A percentile compares a stretch with the other conserved stretches of the same genome.
These are phyloP conservation scores for Maudiozyma saulgeensis DNA, from an alignment of 805 yeast genomes.

Conservation along the genomic window DNA sequence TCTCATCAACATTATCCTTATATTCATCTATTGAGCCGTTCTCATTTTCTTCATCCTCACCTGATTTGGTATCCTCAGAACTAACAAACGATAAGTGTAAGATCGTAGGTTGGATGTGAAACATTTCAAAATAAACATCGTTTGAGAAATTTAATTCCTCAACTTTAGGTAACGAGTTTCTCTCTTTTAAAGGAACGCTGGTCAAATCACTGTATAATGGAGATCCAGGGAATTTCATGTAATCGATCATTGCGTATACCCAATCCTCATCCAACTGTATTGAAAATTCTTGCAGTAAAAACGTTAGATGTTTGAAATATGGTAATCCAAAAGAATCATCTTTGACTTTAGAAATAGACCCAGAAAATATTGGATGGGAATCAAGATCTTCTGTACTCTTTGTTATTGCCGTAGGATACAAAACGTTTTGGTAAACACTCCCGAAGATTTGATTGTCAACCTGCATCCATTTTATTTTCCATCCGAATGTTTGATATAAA, in stretches of 20 bases:
- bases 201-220: slow-evolving; percentile 42
- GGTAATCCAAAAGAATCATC: slow-evolving; percentile 87
- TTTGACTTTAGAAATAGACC: slow-evolving; percentile 70
- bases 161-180: slow-evolving; percentile 64
- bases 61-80: slow-evolving; percentile 40
- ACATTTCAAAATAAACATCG: slow-evolving; percentile 84
- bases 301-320: slow-evolving; percentile 84
- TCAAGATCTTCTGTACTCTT: slow-evolving; percentile 75
- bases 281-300: slow-evolving; percentile 82
- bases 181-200: slow-evolving; percentile 23
- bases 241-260: slow-evolving; percentile 69
- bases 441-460: slow-evolving; percentile 87
- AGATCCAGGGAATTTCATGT: slow-evolving; percentile 73
- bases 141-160: slow-evolving; percentile 42
- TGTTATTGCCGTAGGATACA: slow-evolving; percentile 87
- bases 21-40: background rate
- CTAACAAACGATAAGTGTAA: slow-evolving; percentile 84
- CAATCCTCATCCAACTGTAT: slow-evolving; percentile 92
- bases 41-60: background rate
- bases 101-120: slow-evolving; percentile 87
- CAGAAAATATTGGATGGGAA: slow-evolving; percentile 84
- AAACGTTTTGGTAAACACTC: slow-evolving; percentile 74
- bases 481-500: slow-evolving; percentile 65
- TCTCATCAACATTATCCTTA: background rate
- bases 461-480: slow-evolving; percentile 89